A percentile compares a stretch with the other conserved stretches of the same genome.
phyloP scores from a whole-genome alignment of 1,139 yeast genomes.

The Sugiyamaella grinbergsii region DNA sequence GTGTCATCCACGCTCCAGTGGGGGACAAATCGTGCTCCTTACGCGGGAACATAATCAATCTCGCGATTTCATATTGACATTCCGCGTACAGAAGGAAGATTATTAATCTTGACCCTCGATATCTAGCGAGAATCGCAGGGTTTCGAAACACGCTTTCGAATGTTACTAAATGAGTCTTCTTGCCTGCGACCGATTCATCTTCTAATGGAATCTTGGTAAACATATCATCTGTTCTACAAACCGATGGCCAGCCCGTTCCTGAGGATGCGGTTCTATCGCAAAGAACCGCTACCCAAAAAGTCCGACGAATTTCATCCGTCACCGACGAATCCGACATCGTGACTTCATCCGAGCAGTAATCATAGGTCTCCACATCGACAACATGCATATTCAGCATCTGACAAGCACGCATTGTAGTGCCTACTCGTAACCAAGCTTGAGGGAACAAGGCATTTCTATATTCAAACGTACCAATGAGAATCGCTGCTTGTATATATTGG shows the following conservation, averaged over 20 bases:
- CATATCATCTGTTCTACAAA: slow-evolving; percentile 31
- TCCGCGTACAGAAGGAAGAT: slow-evolving; percentile 21
- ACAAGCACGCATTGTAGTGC: slow-evolving; percentile 35
- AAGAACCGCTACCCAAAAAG: slow-evolving; percentile 37
- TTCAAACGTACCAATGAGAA: slow-evolving; percentile 35
- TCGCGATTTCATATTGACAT: slow-evolving; percentile 21
- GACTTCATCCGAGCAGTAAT: not conserved
- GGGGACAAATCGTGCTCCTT: slow-evolving; percentile 23
- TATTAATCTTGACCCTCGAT: slow-evolving; percentile 16
- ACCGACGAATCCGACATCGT: slow-evolving; percentile 27
- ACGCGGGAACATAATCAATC: slow-evolving; percentile 19
- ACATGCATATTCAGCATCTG: slow-evolving; percentile 34
- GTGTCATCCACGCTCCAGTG: slow-evolving; percentile 31
- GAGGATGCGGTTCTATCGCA: slow-evolving; percentile 36
- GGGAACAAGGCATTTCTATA: slow-evolving; percentile 35
- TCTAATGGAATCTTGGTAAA: slow-evolving; percentile 35
- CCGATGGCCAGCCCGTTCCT: slow-evolving; percentile 39
- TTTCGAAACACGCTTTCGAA: slow-evolving; percentile 22
- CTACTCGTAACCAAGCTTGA: slow-evolving; percentile 41
- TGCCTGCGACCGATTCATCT: slow-evolving; percentile 32
- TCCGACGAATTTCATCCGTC: slow-evolving; percentile 37
- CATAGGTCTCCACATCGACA: slow-evolving; percentile 28
- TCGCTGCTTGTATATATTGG: slow-evolving; percentile 36
- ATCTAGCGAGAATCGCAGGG: slow-evolving; percentile 25
- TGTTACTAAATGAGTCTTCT: slow-evolving; percentile 18